phyloP scores from a whole-genome alignment of 371 early-diverging fungal species.

The Cladochytrium tenue region DNA sequence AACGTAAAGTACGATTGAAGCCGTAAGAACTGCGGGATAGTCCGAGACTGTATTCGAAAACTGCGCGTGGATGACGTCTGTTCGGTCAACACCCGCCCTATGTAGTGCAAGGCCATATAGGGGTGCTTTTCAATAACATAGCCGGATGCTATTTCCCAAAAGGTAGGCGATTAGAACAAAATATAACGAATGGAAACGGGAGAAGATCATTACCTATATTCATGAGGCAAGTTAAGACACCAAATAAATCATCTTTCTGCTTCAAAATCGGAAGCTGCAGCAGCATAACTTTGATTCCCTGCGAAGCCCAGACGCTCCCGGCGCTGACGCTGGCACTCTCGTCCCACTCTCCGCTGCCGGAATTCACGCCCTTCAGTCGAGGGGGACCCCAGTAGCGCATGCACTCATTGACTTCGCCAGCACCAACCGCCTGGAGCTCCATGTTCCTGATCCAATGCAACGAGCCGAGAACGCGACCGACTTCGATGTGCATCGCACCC shows the following conservation, averaged over 20 bases:
- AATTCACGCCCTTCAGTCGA: constrained; percentile 28
- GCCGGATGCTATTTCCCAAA: constrained; percentile 27
- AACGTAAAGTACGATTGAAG: constrained; percentile 36
- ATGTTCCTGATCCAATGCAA: constrained; percentile 37
- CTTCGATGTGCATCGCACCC: constrained; percentile 30
- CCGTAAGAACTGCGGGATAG: constrained; percentile 23
- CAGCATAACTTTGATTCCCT: background rate
- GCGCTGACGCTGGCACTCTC: background rate
- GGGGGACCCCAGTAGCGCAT: constrained; percentile 46
- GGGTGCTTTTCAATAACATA: constrained; percentile 37
- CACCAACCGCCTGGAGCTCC: constrained; percentile 26
- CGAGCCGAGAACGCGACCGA: constrained; percentile 19
- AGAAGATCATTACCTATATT: constrained; percentile 41
- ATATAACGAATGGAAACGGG: no score
- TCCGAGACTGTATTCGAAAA: background rate
- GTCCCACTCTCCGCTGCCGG: constrained; percentile 19
- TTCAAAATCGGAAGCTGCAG: background rate
- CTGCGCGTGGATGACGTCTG: constrained; percentile 3
- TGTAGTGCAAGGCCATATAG: constrained; percentile 33
- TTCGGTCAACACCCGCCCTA: constrained; percentile 22
- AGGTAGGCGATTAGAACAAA: no score
- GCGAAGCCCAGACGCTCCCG: constrained; percentile 12
- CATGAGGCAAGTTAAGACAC: constrained; percentile 22
- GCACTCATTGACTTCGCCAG: constrained; percentile 32
- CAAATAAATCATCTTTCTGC: constrained; percentile 29